A percentile compares a stretch with the other conserved stretches of the same genome.
phyloP scores from a whole-genome alignment of 202 grass and related monocot genomes.

The Eragrostis tef region DNA sequence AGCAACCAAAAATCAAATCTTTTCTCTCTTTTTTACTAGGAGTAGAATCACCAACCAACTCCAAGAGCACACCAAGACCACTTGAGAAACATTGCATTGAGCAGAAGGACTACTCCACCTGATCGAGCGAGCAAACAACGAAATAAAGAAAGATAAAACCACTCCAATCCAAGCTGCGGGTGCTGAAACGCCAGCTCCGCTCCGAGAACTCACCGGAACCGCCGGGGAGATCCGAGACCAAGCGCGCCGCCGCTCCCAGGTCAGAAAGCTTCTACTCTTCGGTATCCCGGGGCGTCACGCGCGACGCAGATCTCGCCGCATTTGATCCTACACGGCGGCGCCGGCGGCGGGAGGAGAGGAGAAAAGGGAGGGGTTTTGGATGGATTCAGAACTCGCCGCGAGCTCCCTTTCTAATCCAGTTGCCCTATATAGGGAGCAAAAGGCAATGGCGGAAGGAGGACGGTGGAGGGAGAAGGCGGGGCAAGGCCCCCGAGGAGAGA shows the following conservation, averaged over 20 bases:
- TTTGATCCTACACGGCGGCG: constrained; percentile 37
- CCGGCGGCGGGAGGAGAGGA: not conserved
- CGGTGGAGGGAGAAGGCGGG: constrained; percentile 1
- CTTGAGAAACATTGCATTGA: not conserved
- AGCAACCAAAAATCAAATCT: constrained; percentile 26
- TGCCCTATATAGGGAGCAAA: constrained; percentile 49
- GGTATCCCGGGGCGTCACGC: constrained; percentile 41
- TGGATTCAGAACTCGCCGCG: constrained; percentile 47
- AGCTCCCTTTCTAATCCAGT: constrained; percentile 42
- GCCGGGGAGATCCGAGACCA: constrained; percentile 18
- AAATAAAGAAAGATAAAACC: not conserved
- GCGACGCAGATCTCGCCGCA: constrained; percentile 56
- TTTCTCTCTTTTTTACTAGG: not conserved
- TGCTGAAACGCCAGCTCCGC: constrained; percentile 22
- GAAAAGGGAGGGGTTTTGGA: constrained; percentile 51
- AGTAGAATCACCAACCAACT: not conserved
- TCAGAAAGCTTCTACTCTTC: constrained; percentile 4
- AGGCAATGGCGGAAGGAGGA: constrained; percentile 23
- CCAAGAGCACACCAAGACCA: constrained; percentile 11
- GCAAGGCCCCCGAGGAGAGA: constrained; percentile 45
- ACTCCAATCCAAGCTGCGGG: not conserved
- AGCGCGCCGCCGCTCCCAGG: constrained; percentile 15
- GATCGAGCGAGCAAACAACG: not conserved
- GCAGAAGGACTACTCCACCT: not conserved
- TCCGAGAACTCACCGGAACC: constrained; percentile 16